phyloP scores from a whole-genome alignment of 768 basidiomycete species.

The Lactarius sp. region DNA sequence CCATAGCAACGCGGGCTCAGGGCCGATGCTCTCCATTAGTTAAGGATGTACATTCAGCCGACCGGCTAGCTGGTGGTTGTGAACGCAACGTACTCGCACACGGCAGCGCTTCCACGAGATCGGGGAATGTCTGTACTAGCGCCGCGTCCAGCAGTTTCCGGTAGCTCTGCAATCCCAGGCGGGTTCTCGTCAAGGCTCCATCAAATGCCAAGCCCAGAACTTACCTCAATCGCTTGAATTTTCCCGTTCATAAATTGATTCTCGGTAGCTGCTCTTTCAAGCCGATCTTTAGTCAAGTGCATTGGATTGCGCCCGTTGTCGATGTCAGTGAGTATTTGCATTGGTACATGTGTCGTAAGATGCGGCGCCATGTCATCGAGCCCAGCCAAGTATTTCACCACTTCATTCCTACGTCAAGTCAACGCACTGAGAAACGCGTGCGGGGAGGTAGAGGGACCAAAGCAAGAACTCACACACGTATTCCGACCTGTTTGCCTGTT shows the following conservation, averaged over 20 bases:
- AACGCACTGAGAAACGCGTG: background rate
- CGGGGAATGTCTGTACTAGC: conserved; percentile 66
- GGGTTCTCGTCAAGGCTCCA: background rate
- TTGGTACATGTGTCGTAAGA: conserved; percentile 60
- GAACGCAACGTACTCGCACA: background rate
- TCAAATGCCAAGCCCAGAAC: conserved; percentile 24
- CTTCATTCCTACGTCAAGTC: conserved; percentile 54
- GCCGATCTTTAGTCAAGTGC: conserved; percentile 71
- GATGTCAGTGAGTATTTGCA: conserved; percentile 72
- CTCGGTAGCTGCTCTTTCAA: conserved; percentile 81
- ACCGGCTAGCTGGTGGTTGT: background rate
- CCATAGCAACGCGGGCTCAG: conserved; percentile 14
- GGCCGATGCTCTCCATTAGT: conserved; percentile 14
- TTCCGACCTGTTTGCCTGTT: conserved; percentile 67
- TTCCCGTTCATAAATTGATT: conserved; percentile 93
- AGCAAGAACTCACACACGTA: conserved; percentile 52
- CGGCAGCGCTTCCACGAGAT: conserved; percentile 37
- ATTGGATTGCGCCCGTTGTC: conserved; percentile 78
- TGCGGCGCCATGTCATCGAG: conserved; percentile 67
- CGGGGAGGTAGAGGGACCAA: background rate
- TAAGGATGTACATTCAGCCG: background rate
- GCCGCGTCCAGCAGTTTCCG: conserved; percentile 63
- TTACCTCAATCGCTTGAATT: conserved; percentile 69
- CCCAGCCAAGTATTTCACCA: conserved; percentile 57
- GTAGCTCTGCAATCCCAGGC: conserved; percentile 52